A percentile compares a stretch with the other conserved stretches of the same genome.
These are phyloP conservation scores for Lactifluus pinguis DNA, from an alignment of 768 basidiomycete species.

Conservation along the genomic window DNA sequence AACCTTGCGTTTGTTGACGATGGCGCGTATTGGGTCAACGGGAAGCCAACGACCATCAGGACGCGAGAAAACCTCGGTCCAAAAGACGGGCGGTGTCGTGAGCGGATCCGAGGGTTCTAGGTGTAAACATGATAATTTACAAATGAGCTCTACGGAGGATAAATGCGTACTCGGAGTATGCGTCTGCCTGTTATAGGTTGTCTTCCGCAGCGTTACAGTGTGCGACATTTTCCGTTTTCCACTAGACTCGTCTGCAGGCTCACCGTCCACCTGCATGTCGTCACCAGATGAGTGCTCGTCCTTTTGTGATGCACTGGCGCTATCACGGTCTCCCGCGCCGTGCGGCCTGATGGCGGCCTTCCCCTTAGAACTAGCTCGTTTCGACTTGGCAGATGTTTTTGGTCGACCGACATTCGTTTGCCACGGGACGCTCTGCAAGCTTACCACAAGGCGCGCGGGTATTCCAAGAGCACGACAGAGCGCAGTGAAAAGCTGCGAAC, in stretches of 20 bases:
- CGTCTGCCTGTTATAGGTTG: slow-evolving; percentile 41
- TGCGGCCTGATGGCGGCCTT: slow-evolving; percentile 24
- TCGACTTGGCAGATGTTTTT: slow-evolving; percentile 36
- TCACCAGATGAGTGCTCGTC: slow-evolving; percentile 27
- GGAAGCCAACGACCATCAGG: slow-evolving; percentile 89
- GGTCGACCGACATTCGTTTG: slow-evolving; percentile 55
- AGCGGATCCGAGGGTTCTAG: slow-evolving; percentile 42
- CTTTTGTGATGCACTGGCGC: slow-evolving; percentile 20
- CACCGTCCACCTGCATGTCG: slow-evolving; percentile 36
- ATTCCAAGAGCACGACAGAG: slow-evolving; percentile 80
- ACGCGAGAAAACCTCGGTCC: slow-evolving; percentile 95
- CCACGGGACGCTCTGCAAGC: slow-evolving; percentile 91
- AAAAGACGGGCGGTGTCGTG: slow-evolving; percentile 77
- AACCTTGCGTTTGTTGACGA: slow-evolving; percentile 69
- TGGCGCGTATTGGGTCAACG: slow-evolving; percentile 77
- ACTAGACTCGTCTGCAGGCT: slow-evolving; percentile 22
- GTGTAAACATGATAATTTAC: neutral
- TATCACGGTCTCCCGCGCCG: slow-evolving; percentile 30
- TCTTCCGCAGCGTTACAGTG: slow-evolving; percentile 49
- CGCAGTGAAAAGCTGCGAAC: slow-evolving; percentile 86
- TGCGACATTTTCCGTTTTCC: slow-evolving; percentile 54
- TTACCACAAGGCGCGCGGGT: slow-evolving; percentile 80
- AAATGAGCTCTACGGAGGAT: neutral
- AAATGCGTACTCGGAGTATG: slow-evolving; percentile 1
- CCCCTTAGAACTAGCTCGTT: slow-evolving; percentile 32